These are phyloP conservation scores for Isoetes taiwanensis DNA, from an alignment of 75 land plant species.

Conservation along the genomic window DNA sequence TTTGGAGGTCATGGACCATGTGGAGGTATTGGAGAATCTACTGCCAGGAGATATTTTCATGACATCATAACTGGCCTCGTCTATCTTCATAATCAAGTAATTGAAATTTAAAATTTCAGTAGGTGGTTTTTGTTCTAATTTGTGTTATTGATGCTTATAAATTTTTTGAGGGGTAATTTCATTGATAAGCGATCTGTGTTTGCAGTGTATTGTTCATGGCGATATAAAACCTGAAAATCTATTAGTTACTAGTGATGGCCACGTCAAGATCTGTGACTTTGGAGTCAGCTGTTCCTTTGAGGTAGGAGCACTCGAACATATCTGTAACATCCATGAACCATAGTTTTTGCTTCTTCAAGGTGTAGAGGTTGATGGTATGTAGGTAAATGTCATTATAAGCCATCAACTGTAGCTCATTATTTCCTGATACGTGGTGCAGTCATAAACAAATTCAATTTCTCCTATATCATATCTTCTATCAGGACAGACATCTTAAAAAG, in stretches of 20 bases:
- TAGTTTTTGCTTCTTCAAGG: too few relatives aligned
- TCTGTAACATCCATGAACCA: too few relatives aligned
- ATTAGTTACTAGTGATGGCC: constrained; percentile 24
- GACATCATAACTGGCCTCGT: background rate
- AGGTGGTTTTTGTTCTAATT: too few relatives aligned
- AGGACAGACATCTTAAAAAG: background rate
- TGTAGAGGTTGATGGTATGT: too few relatives aligned
- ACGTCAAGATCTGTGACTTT: constrained; percentile 33
- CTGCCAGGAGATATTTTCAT: background rate
- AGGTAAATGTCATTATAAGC: too few relatives aligned
- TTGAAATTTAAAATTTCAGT: background rate
- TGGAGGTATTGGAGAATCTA: constrained; percentile 1
- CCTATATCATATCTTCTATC: too few relatives aligned
- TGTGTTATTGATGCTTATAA: background rate
- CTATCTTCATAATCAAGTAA: constrained; percentile 1
- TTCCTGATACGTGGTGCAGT: too few relatives aligned
- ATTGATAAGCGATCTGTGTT: too few relatives aligned
- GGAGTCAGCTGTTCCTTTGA: constrained; percentile 30
- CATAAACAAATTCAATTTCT: too few relatives aligned
- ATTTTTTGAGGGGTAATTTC: background rate
- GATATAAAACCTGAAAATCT: constrained; percentile 47
- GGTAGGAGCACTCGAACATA: too few relatives aligned
- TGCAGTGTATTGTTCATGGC: constrained; percentile 33
- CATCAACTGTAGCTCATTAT: too few relatives aligned
- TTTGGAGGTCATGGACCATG: background rate